Base-by-base conservation (phyloP, 495 filamentous ascomycete genomes). In the Hypoxylon fragiforme region DNA sequence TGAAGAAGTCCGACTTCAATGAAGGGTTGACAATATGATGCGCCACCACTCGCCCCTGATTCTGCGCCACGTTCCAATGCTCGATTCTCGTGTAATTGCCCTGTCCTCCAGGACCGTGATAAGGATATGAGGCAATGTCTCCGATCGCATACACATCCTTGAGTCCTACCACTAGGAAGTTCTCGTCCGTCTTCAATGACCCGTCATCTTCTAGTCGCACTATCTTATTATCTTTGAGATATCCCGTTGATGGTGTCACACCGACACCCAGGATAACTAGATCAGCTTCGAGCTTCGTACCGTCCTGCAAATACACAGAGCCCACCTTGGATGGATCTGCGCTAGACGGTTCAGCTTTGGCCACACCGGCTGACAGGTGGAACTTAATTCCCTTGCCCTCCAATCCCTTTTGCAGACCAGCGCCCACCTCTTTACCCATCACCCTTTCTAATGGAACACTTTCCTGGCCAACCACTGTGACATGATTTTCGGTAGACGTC, bases 21-120 rank as follows among this genome's bases (percentile, higher is more conserved):
- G 72, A 67, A 21, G 84, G 79, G 50, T 85, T 79, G 28, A 81
- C 76, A 49, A 98, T 96, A 52, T 87, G 78, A 46, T 75, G 71
- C 3, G 89, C 94, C 4, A 85, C 94, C 16, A 77, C 74, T 13
- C 92, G 86, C 3, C 94, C 94, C 3, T 87, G 74, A 58, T 97
- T 97, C 70, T 97, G 94, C 2, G 94, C 94, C 1, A 98, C 94
- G 68, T 97, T 91, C 92, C 92, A 98, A 68, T 98, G 94, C 75
- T 98, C 95, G 69, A 96, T 96, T 48, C 90, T 75, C 3, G 75
- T 81, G 19, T 76, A 76, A 3, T 74, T 77, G 45, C 89, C 87
- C 54, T 85, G 73, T 1, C 87, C 82, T n/a, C 89, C 90, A 0
- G 92, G 92, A 1, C 92, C 92, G 67, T 90, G 81, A 73, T 97